Evolutionary conservation across 495 filamentous ascomycete species (phyloP).

Genomic region (Xylaria sp.): DNA sequence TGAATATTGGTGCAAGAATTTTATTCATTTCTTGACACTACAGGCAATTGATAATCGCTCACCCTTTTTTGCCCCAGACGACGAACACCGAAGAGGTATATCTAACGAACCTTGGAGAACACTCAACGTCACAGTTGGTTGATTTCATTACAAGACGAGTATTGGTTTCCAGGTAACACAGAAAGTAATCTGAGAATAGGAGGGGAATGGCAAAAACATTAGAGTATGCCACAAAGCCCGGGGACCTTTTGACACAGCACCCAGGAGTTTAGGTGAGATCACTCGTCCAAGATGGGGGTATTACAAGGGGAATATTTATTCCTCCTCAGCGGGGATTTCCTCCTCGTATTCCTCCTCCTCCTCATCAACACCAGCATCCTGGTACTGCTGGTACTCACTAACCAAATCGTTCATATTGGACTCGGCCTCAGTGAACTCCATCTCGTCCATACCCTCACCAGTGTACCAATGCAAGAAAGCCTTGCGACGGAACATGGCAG

Average conservation of each 20-base stretch:
- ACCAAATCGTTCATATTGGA: slow-evolving; percentile 99
- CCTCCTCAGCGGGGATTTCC: slow-evolving; percentile 50
- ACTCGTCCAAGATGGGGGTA: slow-evolving; percentile 34
- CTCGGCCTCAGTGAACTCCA: slow-evolving; percentile 99
- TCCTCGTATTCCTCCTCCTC: slow-evolving; percentile 72
- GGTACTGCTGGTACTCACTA: slow-evolving; percentile 99
- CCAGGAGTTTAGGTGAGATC: background rate
- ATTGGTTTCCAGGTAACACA: slow-evolving; percentile 37
- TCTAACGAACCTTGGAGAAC: slow-evolving; percentile 40
- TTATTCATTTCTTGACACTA: slow-evolving; percentile 42
- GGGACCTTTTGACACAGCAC: background rate
- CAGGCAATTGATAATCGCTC: slow-evolving; percentile 37
- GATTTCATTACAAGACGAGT: slow-evolving; percentile 40
- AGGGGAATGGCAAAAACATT: slow-evolving; percentile 31
- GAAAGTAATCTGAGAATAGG: slow-evolving; percentile 41
- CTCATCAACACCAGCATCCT: slow-evolving; percentile 89
- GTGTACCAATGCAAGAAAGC: slow-evolving; percentile 99
- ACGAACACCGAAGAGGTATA: slow-evolving; percentile 43
- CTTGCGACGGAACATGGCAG: slow-evolving; percentile 99
- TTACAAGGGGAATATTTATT: slow-evolving; percentile 35
- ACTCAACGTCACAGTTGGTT: slow-evolving; percentile 33
- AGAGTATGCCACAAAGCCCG: slow-evolving; percentile 25
- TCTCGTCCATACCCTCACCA: slow-evolving; percentile 99
- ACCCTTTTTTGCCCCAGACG: slow-evolving; percentile 33
- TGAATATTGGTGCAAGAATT: slow-evolving; percentile 28